Evolutionary conservation across 2,329 filamentous ascomycete genomes (phyloP), one percentile per base, ranked within the genome.

Genomic region (Ambrosiella xylebori): DNA sequence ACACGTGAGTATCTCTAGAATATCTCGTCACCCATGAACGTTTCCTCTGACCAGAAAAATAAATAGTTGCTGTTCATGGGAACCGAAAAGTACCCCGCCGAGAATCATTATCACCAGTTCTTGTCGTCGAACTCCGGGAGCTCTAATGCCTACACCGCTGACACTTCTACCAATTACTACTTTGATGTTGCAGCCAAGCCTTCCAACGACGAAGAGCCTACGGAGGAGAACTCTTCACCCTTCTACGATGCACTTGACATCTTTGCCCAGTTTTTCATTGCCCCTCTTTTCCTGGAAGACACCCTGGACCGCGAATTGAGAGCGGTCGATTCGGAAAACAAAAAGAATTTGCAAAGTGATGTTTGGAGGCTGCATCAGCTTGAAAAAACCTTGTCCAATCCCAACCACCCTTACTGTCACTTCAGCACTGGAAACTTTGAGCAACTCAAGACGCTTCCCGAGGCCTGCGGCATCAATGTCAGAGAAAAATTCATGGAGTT

Each of bases 61-160:
- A 13, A 36, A 9, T 39, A 83, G 77, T 74, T 96, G 63, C 74
- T 98, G 27, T 98, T 98, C 74, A 97, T 98, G 93, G 93, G 93
- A 54, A 98, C 93, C 7, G 85, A 95, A 70, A 98, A 97, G 80
- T 98, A 93, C 66, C 93, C 93, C 0, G 80, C 84, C 68, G 91
- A 96, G 71, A 97, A 98, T 70, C 91, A 86, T 63, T 98, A 98
- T 74, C 88, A 88, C 66, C 85, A 91, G 68, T 98, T 95, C 69
- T 80, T 98, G 57, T 86, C 89, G 56, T 79, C 87, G 61, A 85
- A 96, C 69, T 95, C 89, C 8, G 93, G 93, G 58, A 82, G 85
- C 66, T 95, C 90, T 36, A 98, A 98, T 69, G 93, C 93, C 58
- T 97, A 95, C 70, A 98, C 93, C 1, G 89, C 86, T 13, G 77